Evolutionary conservation across 768 basidiomycete genomes (phyloP).

Genomic region (Imleria badia): DNA sequence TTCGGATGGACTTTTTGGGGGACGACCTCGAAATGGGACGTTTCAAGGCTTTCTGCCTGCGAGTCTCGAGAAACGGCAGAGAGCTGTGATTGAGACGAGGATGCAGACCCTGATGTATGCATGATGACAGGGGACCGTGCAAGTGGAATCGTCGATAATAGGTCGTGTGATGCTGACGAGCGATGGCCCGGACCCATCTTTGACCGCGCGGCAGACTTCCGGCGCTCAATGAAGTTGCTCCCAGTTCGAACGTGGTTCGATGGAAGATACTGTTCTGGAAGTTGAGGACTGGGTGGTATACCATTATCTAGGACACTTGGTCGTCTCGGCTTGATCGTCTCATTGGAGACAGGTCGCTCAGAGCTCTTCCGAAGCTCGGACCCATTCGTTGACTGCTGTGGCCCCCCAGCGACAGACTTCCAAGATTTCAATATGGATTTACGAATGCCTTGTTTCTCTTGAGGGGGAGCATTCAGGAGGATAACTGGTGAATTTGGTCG

Average conservation of each 20-base stretch:
- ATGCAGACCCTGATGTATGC: slow-evolving; percentile 23
- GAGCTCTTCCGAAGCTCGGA: slow-evolving; percentile 39
- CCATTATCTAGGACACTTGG: slow-evolving; percentile 46
- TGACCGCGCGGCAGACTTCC: slow-evolving; percentile 19
- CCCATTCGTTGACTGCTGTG: slow-evolving; percentile 28
- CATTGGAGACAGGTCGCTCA: slow-evolving; percentile 37
- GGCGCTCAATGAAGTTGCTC: slow-evolving; percentile 32
- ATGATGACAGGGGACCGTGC: slow-evolving; percentile 13
- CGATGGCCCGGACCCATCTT: slow-evolving; percentile 21
- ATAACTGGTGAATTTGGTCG: slow-evolving; percentile 29
- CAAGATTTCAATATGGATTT: slow-evolving; percentile 74
- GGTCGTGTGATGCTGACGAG: slow-evolving; percentile 33
- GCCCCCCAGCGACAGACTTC: slow-evolving; percentile 46
- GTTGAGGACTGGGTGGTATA: slow-evolving; percentile 63
- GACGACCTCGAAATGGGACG: slow-evolving; percentile 66
- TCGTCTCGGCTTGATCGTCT: slow-evolving; percentile 40
- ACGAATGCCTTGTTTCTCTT: slow-evolving; percentile 47
- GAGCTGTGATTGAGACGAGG: slow-evolving; percentile 30
- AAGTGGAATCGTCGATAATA: slow-evolving; percentile 15
- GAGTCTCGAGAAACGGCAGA: slow-evolving; percentile 24
- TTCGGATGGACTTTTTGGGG: slow-evolving; percentile 45
- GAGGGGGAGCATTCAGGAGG: slow-evolving; percentile 20
- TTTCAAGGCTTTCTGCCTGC: slow-evolving; percentile 47
- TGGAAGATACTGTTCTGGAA: slow-evolving; percentile 50
- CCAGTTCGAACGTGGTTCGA: slow-evolving; percentile 34